These are phyloP conservation scores for Leccinum sublutescens DNA, from an alignment of 768 basidiomycete genomes.

Conservation along the genomic window DNA sequence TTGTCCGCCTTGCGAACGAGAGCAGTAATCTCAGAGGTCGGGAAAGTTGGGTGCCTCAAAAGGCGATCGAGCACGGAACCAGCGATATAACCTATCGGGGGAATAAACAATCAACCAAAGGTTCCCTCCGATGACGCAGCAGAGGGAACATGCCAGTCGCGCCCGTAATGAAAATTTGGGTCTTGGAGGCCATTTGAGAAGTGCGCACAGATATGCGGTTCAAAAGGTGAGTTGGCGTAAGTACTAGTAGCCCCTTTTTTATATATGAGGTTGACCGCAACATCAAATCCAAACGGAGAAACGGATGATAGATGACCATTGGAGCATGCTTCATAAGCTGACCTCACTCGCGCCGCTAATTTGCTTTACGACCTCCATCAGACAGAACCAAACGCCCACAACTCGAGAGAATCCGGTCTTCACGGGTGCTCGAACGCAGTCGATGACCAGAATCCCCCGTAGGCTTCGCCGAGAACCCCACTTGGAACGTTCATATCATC, in stretches of 20 bases:
- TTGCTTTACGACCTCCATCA: too few relatives aligned
- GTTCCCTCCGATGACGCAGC: background rate
- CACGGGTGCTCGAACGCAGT: too few relatives aligned
- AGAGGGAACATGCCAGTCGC: constrained; percentile 16
- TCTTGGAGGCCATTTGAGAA: constrained; percentile 19
- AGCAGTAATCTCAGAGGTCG: constrained; percentile 24
- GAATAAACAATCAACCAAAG: background rate
- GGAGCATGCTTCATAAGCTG: too few relatives aligned
- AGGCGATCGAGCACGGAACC: constrained; percentile 34
- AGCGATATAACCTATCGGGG: constrained; percentile 31
- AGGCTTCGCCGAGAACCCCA: too few relatives aligned
- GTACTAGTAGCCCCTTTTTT: too few relatives aligned
- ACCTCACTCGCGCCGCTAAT: too few relatives aligned
- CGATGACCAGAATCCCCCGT: too few relatives aligned
- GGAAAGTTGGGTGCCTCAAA: constrained; percentile 24
- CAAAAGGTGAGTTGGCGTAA: too few relatives aligned
- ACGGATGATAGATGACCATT: background rate
- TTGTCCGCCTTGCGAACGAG: constrained; percentile 34
- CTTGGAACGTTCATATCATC: too few relatives aligned
- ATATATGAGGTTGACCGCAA: too few relatives aligned
- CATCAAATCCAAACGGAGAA: too few relatives aligned
- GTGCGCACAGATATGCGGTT: background rate
- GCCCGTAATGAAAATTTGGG: constrained; percentile 20
- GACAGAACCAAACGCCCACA: too few relatives aligned
- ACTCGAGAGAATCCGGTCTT: constrained; percentile 18